These are phyloP conservation scores for Gaeumannomyces tritici DNA, from an alignment of 2,329 filamentous ascomycete genomes.

Conservation along the genomic window DNA sequence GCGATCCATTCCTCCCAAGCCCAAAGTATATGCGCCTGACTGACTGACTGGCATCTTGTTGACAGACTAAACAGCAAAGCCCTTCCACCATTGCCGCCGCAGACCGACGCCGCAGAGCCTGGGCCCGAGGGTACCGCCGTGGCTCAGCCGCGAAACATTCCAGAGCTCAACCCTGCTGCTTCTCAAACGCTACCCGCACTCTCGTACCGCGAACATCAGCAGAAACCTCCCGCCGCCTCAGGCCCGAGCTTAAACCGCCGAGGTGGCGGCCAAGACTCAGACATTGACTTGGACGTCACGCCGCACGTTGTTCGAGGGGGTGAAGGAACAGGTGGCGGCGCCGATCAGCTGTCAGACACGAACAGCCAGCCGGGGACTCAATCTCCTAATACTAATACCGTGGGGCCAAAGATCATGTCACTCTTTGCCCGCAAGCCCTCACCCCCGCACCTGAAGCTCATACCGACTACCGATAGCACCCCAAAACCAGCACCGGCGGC, in stretches of 20 bases:
- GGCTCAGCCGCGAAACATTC: constrained; percentile 25
- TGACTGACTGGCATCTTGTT: background rate
- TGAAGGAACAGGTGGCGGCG: background rate
- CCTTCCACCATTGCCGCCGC: background rate
- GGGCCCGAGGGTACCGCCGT: constrained; percentile 9
- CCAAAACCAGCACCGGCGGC: constrained; percentile 13
- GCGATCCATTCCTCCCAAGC: background rate
- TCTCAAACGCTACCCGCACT: constrained; percentile 27
- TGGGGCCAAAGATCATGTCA: constrained; percentile 32
- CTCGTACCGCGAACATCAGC: background rate
- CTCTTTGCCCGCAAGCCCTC: constrained; percentile 38
- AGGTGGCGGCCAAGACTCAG: background rate
- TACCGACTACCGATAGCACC: constrained; percentile 23
- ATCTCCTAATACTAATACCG: constrained; percentile 22
- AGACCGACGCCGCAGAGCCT: constrained; percentile 13
- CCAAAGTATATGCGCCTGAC: background rate
- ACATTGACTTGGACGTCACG: background rate
- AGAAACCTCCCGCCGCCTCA: background rate
- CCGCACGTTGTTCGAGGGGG: background rate
- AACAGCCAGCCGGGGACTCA: constrained; percentile 13
- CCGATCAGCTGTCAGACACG: background rate
- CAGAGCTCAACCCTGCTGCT: constrained; percentile 29
- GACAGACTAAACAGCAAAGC: background rate
- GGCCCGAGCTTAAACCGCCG: constrained; percentile 20
- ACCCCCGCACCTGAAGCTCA: constrained; percentile 43